These are phyloP conservation scores for Picochlorum sp. DNA, from an alignment of 139 green algal genomes.

Conservation along the genomic window DNA sequence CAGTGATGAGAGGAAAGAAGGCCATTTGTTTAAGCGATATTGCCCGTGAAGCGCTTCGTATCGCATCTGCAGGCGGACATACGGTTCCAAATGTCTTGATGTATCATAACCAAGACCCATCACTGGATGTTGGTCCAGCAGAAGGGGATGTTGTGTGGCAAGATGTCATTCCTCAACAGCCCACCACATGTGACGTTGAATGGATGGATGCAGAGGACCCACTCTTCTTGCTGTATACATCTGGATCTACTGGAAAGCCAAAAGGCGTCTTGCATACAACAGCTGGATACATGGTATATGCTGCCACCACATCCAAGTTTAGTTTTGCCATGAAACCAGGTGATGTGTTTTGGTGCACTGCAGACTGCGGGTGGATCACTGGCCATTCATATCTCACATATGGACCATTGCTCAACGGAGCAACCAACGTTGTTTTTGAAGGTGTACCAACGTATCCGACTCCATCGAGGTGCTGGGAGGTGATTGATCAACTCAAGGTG, in stretches of 20 bases:
- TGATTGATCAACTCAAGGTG: constrained; percentile 83
- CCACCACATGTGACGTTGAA: constrained; percentile 51
- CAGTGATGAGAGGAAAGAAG: constrained; percentile 74
- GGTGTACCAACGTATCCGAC: constrained; percentile 85
- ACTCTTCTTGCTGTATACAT: constrained; percentile 91
- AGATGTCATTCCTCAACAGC: constrained; percentile 53
- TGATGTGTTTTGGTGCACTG: constrained; percentile 12
- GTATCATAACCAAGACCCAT: constrained; percentile 46
- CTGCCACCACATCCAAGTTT: constrained; percentile 68
- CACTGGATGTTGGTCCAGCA: constrained; percentile 29
- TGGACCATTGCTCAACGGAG: constrained; percentile 80
- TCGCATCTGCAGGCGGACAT: constrained; percentile 7
- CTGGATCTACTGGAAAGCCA: constrained; percentile 87
- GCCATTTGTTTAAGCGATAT: constrained; percentile 73
- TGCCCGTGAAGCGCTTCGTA: constrained; percentile 48
- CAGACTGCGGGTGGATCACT: constrained; percentile 90
- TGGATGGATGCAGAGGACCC: constrained; percentile 86
- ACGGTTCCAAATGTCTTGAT: constrained; percentile 44
- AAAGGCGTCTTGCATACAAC: constrained; percentile 93
- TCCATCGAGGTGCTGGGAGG: constrained; percentile 82
- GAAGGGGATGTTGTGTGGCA: constrained; percentile 62
- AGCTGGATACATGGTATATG: constrained; percentile 58
- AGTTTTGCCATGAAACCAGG: constrained; percentile 34
- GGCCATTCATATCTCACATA: constrained; percentile 83
- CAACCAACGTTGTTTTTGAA: constrained; percentile 83